Evolutionary conservation across 306 rosid genomes (phyloP).

Genomic region (Abrus precatorius): DNA sequence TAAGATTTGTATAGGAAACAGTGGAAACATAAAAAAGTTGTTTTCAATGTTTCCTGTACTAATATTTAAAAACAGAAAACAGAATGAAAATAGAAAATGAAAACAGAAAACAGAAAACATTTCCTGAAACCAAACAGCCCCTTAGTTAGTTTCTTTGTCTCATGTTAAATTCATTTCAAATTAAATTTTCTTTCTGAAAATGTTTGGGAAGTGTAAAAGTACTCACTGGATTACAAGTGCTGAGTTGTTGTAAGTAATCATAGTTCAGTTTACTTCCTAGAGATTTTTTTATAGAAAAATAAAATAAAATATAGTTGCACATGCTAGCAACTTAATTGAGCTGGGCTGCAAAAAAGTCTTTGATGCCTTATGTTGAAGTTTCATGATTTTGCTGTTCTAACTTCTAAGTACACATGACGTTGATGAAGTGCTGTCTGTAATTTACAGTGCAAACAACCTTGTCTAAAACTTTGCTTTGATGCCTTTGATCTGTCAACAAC

Average conservation of each 20-base stretch:
- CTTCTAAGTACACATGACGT: slow-evolving; percentile 3
- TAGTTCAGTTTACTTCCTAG: not conserved
- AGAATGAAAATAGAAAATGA: too few relatives aligned
- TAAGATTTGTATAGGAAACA: too few relatives aligned
- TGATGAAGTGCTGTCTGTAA: not conserved
- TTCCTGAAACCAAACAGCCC: too few relatives aligned
- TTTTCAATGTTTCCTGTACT: too few relatives aligned
- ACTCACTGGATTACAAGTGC: not conserved
- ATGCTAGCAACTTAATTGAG: not conserved
- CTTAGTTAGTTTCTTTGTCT: not conserved
- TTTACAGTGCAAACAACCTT: not conserved
- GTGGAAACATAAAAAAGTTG: too few relatives aligned
- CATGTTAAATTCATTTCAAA: slow-evolving; percentile 11
- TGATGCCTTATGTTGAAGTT: not conserved
- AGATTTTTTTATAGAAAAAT: not conserved
- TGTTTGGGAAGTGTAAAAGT: not conserved
- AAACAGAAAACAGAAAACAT: too few relatives aligned
- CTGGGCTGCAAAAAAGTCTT: not conserved
- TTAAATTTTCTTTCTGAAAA: slow-evolving; percentile 18
- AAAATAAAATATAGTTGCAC: not conserved
- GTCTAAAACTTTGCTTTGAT: slow-evolving; percentile 16
- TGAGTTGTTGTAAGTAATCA: not conserved
- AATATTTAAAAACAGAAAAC: too few relatives aligned
- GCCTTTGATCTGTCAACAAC: not conserved
- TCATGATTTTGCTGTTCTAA: not conserved